Base-by-base conservation (phyloP, 441 rosid species). In the Melastoma candidum region DNA sequence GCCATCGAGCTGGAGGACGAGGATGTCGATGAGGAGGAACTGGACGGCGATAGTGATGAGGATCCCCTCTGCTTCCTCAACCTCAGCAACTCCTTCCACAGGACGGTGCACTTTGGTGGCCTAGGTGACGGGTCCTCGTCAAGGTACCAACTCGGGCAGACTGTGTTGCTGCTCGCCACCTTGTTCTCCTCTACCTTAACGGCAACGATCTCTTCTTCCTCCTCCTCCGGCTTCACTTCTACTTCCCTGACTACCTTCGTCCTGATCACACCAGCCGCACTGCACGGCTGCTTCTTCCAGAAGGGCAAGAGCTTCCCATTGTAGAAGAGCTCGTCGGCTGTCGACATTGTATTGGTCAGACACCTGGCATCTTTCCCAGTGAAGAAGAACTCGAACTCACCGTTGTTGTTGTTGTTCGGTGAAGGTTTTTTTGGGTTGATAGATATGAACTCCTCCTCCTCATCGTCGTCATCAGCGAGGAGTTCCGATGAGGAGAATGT, bases 101-200 rank as follows among this genome's bases (percentile, higher is more conserved):
- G 50, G 12, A 90, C 97, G 1, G 96, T 90, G 49, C 97, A 90
- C 48, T 87, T 90, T 3, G 97, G 97, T 26, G 95, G 97, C 57
- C 97, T 75, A 4, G 97, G 97, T 44, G 97, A 90, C 12, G 96
- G 96, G 26, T 90, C 97, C 29, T 90, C 96, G 50, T 87, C 96
- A 26, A 83, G 77, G 65, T 80, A 82, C 95, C 93, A 87, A 55
- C 68, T 46, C 0, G 48, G 44, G 7, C 26, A 47, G 51, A 17
- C 22, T 17, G 22, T 17, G 22, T 17, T 17, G 22, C 22, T 17
- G 22, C 22, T 17, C 22, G 22, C 22, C 22, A 17, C 22, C 22
- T 17, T 17, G 22, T 17, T 17, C 22, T 17, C 22, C 22, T 17
- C 22, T 17, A 17, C 22, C 22, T 17, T 17, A 17, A 17, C 22